Evolutionary conservation across 495 filamentous ascomycete species (phyloP), one percentile per base, ranked within the genome.

Genomic region (Jackrogersella minutella): DNA sequence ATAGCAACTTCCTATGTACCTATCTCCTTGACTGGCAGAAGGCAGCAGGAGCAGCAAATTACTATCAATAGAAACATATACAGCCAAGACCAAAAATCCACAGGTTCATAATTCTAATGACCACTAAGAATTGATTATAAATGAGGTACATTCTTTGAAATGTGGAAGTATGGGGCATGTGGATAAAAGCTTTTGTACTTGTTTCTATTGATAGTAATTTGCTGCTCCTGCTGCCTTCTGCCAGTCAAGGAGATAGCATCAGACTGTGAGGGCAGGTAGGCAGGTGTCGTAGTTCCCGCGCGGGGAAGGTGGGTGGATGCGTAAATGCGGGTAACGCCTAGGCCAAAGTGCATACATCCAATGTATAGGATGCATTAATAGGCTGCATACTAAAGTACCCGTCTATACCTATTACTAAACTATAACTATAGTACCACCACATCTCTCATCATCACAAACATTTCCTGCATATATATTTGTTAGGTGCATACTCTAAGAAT

Each of bases 241-340:
- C n/a, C n/a, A n/a, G n/a, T n/a, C n/a, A n/a, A n/a, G n/a, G n/a
- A n/a, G n/a, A 21, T 56, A n/a, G n/a, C 26, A 46, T 4, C 22
- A 26, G 41, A 46, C 19, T 21, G 26, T 21, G 41, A 26, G 21
- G 21, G 46, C 11, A 39, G 34, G 36, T 21, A 58, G 40, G 56
- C 13, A 61, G 34, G 60, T 47, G 60, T 55, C 17, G 54, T 63
- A 63, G 66, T 46, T 59, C 61, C 65, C 56, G 66, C 66, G 66
- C 66, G 66, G 66, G 66, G 66, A 69, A 64, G 64, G 66, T 69
- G 66, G 66, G 51, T 50, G 49, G 44, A 30, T 57, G 61, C 66
- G 56, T 60, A 54, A 51, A 31, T 53, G 66, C 66, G 60, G 66
- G 66, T 69, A 64, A 30, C 24, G 61, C 44, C 56, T 61, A 53